phyloP scores from a whole-genome alignment of 495 filamentous ascomycete species.

The Elasticomyces elasticus region DNA sequence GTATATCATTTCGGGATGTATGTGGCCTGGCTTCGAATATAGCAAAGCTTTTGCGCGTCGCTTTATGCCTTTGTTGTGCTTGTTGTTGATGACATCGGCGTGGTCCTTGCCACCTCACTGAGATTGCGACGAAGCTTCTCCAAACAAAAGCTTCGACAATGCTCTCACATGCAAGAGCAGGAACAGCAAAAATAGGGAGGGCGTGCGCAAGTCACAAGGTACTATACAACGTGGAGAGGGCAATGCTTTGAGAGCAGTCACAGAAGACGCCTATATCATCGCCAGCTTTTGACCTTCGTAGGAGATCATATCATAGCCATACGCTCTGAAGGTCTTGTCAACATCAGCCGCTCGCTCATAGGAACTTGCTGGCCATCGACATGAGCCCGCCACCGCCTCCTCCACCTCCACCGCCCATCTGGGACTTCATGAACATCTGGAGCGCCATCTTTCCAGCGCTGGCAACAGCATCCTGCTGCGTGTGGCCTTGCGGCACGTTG shows the following conservation, averaged over 20 bases:
- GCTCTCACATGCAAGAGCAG: too few species aligned
- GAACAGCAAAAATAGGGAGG: too few species aligned
- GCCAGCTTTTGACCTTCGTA: too few species aligned
- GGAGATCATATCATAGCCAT: too few species aligned
- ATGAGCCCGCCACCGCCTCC: constrained; percentile 36
- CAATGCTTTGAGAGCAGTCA: too few species aligned
- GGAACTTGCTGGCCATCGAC: constrained; percentile 47
- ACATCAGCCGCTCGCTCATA: constrained; percentile 12
- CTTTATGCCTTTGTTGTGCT: background rate
- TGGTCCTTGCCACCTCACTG: too few species aligned
- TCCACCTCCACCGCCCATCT: constrained; percentile 30
- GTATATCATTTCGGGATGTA: background rate
- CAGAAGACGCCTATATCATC: too few species aligned
- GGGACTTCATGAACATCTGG: constrained; percentile 58
- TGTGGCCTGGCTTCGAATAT: background rate
- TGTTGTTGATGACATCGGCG: background rate
- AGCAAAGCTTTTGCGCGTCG: background rate
- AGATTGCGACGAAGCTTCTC: too few species aligned
- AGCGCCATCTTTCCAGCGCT: constrained; percentile 54
- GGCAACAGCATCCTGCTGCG: constrained; percentile 53
- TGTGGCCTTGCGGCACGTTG: constrained; percentile 28
- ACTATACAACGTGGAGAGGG: too few species aligned
- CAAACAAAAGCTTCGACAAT: too few species aligned
- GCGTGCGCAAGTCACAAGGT: too few species aligned
- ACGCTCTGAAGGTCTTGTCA: background rate